phyloP scores from a whole-genome alignment of 192 early-diverging fungal species.

The Spizellomyces punctatus region DNA sequence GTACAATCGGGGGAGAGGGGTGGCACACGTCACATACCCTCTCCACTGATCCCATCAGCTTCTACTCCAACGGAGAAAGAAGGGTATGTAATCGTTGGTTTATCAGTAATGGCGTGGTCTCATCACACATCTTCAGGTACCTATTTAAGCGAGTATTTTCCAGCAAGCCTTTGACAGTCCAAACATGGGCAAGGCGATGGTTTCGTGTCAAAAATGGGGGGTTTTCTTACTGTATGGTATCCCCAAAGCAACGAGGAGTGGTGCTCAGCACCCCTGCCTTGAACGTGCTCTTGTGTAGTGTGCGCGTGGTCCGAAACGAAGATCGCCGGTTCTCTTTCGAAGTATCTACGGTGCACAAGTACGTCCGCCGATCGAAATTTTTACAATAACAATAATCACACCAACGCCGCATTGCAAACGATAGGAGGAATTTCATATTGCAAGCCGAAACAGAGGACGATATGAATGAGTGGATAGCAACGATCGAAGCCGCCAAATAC shows the following conservation, averaged over 20 bases:
- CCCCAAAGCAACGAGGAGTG: constrained; percentile 50
- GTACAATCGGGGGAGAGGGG: constrained; percentile 10
- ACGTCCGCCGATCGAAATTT: constrained; percentile 33
- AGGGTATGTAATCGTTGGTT: constrained; percentile 60
- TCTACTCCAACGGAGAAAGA: constrained; percentile 55
- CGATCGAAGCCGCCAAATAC: constrained; percentile 62
- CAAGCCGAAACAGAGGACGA: constrained; percentile 75
- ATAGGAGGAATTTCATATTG: constrained; percentile 22
- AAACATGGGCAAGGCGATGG: constrained; percentile 28
- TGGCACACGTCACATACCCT: neutral
- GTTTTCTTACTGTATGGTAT: constrained; percentile 42
- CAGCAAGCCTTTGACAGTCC: too few species aligned
- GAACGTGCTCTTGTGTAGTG: constrained; percentile 57
- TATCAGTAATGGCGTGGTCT: neutral
- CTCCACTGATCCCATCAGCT: neutral
- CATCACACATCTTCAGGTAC: too few species aligned
- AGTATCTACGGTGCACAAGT: constrained; percentile 65
- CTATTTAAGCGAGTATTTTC: too few species aligned
- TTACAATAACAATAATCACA: neutral
- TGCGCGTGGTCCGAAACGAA: constrained; percentile 52
- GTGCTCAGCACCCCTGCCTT: constrained; percentile 58
- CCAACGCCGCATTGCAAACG: too few species aligned
- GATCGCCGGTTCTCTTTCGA: constrained; percentile 77
- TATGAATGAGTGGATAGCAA: constrained; percentile 64
- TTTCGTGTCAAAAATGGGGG: constrained; percentile 65